Evolutionary conservation across 306 rosid species (phyloP).

Genomic region (Amphicarpaea edgeworthii): DNA sequence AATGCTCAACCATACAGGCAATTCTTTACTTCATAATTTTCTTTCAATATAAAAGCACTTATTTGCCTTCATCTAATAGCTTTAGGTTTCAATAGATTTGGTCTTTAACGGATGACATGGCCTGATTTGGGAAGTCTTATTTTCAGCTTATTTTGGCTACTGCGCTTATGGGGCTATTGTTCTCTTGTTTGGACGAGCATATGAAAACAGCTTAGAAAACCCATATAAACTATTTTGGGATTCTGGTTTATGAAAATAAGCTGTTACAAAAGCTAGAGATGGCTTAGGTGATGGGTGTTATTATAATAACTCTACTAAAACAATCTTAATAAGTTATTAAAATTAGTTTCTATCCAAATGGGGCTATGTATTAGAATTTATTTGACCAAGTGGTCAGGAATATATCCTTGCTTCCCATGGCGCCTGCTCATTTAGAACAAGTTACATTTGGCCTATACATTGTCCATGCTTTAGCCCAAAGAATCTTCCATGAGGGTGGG

Average conservation of each 20-base stretch:
- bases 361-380: not conserved
- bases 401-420: not conserved
- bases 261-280: not conserved
- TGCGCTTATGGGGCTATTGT: too few relatives aligned
- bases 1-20: slow-evolving; percentile 98
- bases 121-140: slow-evolving; percentile 25
- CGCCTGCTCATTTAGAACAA: not conserved
- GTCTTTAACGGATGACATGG: not conserved
- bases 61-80: slow-evolving; percentile 14
- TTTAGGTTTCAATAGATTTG: not conserved
- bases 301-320: not conserved
- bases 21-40: slow-evolving; percentile 43
- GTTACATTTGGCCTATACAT: not conserved
- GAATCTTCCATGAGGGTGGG: not conserved
- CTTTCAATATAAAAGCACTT: slow-evolving; percentile 23
- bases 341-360: not conserved
- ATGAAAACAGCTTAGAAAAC: not conserved
- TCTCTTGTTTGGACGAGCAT: not conserved
- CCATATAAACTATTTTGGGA: not conserved
- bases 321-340: not conserved
- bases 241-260: slow-evolving; percentile 4
- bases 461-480: slow-evolving; percentile 5
- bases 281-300: not conserved
- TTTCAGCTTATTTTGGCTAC: not conserved
- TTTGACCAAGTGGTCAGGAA: not conserved